Base-by-base conservation (phyloP, 495 filamentous ascomycete genomes). In the Coniosporium apollinis region DNA sequence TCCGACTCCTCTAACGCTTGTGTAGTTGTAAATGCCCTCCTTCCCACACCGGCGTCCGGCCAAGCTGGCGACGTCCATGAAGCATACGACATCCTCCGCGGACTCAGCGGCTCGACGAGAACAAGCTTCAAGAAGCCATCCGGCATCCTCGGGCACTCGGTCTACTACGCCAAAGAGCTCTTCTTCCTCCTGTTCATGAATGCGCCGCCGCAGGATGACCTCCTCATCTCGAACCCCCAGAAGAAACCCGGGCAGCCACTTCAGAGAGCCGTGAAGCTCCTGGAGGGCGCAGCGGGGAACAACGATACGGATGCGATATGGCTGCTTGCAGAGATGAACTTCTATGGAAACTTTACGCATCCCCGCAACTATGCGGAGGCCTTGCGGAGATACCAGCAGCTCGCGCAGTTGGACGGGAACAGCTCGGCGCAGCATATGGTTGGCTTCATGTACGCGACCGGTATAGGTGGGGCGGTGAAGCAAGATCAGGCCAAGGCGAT, bases 361-460 rank as follows among this genome's bases (percentile, higher is more conserved):
- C 86, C 89, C 2, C 68, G 75, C 36, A 74, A 94, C 52, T 86
- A 94, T 55, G 64, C 63, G 32, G 68, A 75, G 34, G 83, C 91
- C 0, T 94, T 94, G 52, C 57, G 68, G 33, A 69, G 79, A 57
- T 99, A 94, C 48, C 65, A 79, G 37, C 62, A 74, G 34, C 66
- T 96, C 5, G 83, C 91, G 1, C 66, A 67, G 26, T 50, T 77
- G 39, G 71, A 76, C 36, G 91, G 87, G 17, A 96, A 99, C 53
- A 75, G 66, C 47, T 84, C 91, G 15, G 89, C 91, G 0, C 83
- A 92, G 55, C 73, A 87, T 54, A 93, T 96, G 84, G 49, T 99
- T 22, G 91, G 87, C 2, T 76, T 99, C 41, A 85, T 96, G 75
- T 89, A 96, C 57, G 83, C 83, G 25, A 96, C 91, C 7, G 89